phyloP scores from a whole-genome alignment of 2,329 filamentous ascomycete genomes.

The Colletotrichum lentis region DNA sequence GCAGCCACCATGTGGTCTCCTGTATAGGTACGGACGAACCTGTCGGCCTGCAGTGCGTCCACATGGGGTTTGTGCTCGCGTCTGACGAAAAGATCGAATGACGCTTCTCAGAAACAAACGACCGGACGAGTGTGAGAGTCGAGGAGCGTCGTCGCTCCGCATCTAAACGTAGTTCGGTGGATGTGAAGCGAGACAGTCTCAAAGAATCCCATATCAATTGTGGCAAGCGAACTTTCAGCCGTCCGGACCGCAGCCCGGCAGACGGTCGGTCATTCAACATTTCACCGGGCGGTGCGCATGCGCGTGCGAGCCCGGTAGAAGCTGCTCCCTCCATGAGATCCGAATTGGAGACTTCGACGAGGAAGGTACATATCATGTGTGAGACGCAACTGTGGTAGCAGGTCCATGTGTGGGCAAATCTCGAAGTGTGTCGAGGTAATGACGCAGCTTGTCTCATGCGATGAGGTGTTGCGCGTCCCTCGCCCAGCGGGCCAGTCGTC shows the following conservation, averaged over 20 bases:
- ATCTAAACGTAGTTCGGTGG: background rate
- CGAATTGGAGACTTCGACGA: background rate
- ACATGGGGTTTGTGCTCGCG: background rate
- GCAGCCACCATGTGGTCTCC: background rate
- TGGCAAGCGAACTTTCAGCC: background rate
- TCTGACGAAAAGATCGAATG: background rate
- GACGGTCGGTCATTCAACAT: background rate
- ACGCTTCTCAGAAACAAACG: background rate
- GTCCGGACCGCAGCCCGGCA: conserved; percentile 12
- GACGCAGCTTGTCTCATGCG: conserved; percentile 28
- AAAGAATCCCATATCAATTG: background rate
- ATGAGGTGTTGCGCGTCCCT: conserved; percentile 29
- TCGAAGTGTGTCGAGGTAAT: conserved; percentile 20
- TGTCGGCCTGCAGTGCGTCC: background rate
- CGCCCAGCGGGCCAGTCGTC: conserved; percentile 3
- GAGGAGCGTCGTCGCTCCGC: background rate
- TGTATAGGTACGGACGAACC: background rate
- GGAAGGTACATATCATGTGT: background rate
- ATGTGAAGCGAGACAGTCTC: background rate
- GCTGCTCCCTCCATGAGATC: background rate
- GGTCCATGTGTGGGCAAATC: background rate
- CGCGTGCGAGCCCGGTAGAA: background rate
- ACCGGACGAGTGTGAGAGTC: background rate
- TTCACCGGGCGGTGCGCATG: background rate
- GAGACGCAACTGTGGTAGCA: conserved; percentile 5